These are phyloP conservation scores for Sesbania bispinosa DNA, from an alignment of 306 rosid genomes.

Conservation along the genomic window DNA sequence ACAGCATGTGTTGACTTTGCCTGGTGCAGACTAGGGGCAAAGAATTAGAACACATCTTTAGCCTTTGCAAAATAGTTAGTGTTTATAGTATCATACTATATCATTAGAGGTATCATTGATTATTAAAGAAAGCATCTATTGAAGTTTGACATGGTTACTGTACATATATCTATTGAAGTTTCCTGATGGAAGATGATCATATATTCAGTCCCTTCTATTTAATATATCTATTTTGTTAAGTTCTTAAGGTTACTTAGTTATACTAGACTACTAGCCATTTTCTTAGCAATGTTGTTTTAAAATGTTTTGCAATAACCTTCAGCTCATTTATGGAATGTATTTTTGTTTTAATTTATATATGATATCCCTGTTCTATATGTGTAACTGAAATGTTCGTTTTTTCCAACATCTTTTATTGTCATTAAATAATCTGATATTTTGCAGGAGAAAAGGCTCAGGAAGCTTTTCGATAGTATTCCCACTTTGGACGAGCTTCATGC, in stretches of 20 bases:
- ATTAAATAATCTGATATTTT: constrained; percentile 17
- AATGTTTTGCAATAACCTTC: constrained; percentile 8
- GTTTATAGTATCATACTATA: neutral
- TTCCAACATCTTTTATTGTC: constrained; percentile 1
- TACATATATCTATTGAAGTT: constrained; percentile 12
- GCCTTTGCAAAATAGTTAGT: constrained; percentile 8
- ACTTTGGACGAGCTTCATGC: constrained; percentile 81
- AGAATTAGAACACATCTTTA: neutral
- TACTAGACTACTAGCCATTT: constrained; percentile 12
- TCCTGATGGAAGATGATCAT: neutral
- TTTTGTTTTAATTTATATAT: constrained; percentile 15
- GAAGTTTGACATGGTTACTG: too few relatives aligned
- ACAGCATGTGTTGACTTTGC: neutral
- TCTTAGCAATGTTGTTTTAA: neutral
- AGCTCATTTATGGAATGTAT: neutral
- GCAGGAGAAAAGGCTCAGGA: constrained; percentile 91
- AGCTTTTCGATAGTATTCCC: constrained; percentile 70
- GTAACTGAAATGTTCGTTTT: neutral
- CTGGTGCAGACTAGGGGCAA: neutral
- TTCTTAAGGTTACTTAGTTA: constrained; percentile 16
- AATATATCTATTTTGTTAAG: neutral
- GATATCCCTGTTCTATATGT: constrained; percentile 3
- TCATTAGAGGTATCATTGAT: neutral
- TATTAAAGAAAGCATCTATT: constrained; percentile 15
- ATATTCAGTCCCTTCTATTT: constrained; percentile 11